phyloP scores from a whole-genome alignment of 2,329 filamentous ascomycete genomes.

The Eutypa lata region DNA sequence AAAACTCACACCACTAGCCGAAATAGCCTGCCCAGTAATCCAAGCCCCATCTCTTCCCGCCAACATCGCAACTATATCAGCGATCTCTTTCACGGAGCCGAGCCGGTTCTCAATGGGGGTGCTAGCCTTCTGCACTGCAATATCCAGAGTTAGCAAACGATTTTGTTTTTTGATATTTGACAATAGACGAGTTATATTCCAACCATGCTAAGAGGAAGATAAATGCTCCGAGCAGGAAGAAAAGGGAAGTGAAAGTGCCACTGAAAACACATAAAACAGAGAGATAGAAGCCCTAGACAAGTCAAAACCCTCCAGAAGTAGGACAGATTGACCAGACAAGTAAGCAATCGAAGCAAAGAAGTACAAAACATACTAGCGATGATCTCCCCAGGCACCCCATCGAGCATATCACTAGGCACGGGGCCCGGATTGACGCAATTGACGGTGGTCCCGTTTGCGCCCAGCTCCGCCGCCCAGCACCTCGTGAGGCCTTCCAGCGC shows the following conservation, averaged over 20 bases:
- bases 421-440: constrained; percentile 60
- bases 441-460: constrained; percentile 54
- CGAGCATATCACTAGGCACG: constrained; percentile 55
- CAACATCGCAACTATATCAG: constrained; percentile 53
- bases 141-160: too few species aligned
- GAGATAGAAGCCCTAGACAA: too few species aligned
- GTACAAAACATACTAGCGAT: too few species aligned
- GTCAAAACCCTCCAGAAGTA: too few species aligned
- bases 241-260: too few species aligned
- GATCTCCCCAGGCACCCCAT: constrained; percentile 46
- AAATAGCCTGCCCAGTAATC: constrained; percentile 54
- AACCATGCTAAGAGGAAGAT: too few species aligned
- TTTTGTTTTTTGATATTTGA: too few species aligned
- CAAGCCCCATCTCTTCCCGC: constrained; percentile 46
- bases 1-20: constrained; percentile 45
- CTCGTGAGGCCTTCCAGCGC: constrained; percentile 59
- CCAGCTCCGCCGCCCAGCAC: constrained; percentile 57
- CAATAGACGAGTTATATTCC: too few species aligned
- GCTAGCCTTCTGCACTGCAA: constrained; percentile 44
- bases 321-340: too few species aligned
- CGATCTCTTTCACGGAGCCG: constrained; percentile 52
- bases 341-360: too few species aligned
- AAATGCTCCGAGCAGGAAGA: too few species aligned
- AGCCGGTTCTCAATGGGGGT: constrained; percentile 51
- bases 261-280: too few species aligned